phyloP scores from a whole-genome alignment of 768 basidiomycete species.

The Trametes cinnabarina region DNA sequence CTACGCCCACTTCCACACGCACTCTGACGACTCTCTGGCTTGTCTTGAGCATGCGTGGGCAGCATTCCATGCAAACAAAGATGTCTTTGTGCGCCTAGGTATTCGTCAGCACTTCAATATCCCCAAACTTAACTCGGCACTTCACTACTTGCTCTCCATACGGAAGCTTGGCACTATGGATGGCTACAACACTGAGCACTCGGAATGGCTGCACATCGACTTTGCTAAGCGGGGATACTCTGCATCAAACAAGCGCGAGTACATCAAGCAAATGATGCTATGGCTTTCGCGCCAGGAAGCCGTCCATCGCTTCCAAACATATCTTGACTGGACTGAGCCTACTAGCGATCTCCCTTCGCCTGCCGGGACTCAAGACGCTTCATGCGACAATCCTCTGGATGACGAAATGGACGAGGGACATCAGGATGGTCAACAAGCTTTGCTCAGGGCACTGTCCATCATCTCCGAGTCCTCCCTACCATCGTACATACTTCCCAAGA shows the following conservation, averaged over 20 bases:
- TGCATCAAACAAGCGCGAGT: slow-evolving; percentile 35
- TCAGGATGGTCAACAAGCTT: no score
- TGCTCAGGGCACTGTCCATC: no score
- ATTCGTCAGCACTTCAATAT: slow-evolving; percentile 38
- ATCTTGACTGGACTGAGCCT: slow-evolving; percentile 26
- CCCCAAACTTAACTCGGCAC: slow-evolving; percentile 29
- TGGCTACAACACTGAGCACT: slow-evolving; percentile 38
- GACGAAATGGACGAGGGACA: no score
- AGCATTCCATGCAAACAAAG: slow-evolving; percentile 38
- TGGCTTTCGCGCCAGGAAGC: slow-evolving; percentile 35
- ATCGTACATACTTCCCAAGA: not conserved
- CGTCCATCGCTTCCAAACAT: slow-evolving; percentile 25
- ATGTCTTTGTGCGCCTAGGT: slow-evolving; percentile 35
- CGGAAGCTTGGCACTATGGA: slow-evolving; percentile 33
- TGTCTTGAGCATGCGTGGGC: slow-evolving; percentile 28
- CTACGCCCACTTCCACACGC: slow-evolving; percentile 35
- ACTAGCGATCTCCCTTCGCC: not conserved
- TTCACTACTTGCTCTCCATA: slow-evolving; percentile 35
- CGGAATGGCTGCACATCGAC: no score
- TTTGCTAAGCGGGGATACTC: slow-evolving; percentile 37
- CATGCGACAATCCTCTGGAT: no score
- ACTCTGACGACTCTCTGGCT: slow-evolving; percentile 31
- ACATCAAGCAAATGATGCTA: slow-evolving; percentile 38
- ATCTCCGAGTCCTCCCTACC: no score
- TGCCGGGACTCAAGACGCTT: no score